These are phyloP conservation scores for Gossypium longicalyx DNA, from an alignment of 345 rosid species.

Conservation along the genomic window DNA sequence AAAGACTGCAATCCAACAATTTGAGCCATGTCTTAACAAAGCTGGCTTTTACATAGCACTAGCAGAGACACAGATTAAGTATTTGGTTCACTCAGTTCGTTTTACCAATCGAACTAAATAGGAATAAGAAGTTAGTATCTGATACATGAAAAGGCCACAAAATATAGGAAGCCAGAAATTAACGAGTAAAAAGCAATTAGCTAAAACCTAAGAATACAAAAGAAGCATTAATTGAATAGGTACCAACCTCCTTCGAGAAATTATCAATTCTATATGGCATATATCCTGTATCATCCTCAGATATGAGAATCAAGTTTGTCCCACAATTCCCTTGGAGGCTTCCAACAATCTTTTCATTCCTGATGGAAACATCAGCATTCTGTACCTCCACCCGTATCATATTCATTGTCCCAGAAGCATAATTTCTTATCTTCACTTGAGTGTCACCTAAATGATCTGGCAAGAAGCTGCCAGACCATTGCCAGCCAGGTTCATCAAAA, in stretches of 20 bases:
- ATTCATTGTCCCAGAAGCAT: constrained; percentile 55
- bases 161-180: constrained; percentile 10
- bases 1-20: not conserved
- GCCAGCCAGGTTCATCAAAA: constrained; percentile 92
- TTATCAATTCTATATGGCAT: constrained; percentile 97
- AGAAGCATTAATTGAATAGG: constrained; percentile 14
- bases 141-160: not conserved
- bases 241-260: constrained; percentile 91
- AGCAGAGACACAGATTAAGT: not conserved
- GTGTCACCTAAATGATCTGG: constrained; percentile 95
- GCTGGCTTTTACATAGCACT: not conserved
- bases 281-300: constrained; percentile 86
- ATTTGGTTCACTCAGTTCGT: not conserved
- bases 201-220: not conserved
- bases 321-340: constrained; percentile 71
- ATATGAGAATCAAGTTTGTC: constrained; percentile 80
- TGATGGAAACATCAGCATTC: constrained; percentile 71
- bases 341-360: constrained; percentile 71
- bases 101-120: not conserved
- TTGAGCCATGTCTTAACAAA: not conserved
- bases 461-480: constrained; percentile 95
- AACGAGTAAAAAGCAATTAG: not conserved
- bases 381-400: constrained; percentile 92
- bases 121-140: not conserved
- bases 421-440: constrained; percentile 84